Percentiles rank a stretch among this genome's conserved stretches.
phyloP scores from a whole-genome alignment of 2,329 filamentous ascomycete genomes.

The Phyllosticta citrichinensis region DNA sequence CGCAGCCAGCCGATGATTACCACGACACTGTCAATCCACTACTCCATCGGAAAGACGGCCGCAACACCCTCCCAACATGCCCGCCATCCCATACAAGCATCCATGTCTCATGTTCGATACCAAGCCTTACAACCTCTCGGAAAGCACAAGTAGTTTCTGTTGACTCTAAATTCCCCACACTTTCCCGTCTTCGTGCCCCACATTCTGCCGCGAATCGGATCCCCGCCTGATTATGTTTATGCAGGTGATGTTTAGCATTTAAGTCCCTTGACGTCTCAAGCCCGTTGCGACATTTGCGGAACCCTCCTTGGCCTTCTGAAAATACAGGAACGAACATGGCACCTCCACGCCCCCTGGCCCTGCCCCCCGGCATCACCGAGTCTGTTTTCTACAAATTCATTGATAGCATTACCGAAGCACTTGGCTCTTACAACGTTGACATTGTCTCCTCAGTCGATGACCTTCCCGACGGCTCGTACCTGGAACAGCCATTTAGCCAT shows the following conservation, averaged over 20 bases:
- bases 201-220: background rate
- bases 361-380: constrained; percentile 1
- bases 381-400: background rate
- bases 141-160: background rate
- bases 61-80: background rate
- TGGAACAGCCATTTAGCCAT: constrained; percentile 17
- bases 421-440: background rate
- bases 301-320: background rate
- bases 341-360: background rate
- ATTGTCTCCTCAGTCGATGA: constrained; percentile 11
- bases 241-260: background rate
- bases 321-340: background rate
- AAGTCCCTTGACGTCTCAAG: background rate
- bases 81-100: background rate
- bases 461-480: constrained; percentile 17
- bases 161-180: background rate
- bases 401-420: background rate
- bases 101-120: background rate
- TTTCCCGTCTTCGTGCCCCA: background rate
- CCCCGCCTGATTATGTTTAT: background rate
- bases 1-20: no score
- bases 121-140: background rate
- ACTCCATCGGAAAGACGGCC: no score
- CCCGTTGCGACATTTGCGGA: background rate
- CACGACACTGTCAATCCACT: no score